Evolutionary conservation across 768 basidiomycete species (phyloP).

Genomic region (Pisolithus marmoratus): DNA sequence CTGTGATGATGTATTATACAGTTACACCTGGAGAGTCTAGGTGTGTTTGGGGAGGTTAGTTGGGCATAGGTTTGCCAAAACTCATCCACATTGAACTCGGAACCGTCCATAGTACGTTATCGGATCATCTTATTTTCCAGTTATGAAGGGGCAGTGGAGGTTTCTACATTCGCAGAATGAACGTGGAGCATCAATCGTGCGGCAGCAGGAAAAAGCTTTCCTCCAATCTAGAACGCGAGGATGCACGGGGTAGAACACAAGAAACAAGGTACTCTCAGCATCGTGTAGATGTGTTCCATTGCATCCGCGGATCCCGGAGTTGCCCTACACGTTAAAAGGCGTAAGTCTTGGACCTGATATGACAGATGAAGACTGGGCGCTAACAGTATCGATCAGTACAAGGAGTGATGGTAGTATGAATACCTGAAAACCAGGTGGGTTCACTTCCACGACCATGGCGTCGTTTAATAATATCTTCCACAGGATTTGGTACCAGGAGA

Average conservation of each 20-base stretch:
- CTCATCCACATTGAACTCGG: no score
- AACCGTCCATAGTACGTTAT: no score
- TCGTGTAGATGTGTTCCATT: slow-evolving; percentile 39
- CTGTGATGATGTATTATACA: no score
- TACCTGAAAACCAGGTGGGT: slow-evolving; percentile 51
- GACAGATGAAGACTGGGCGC: not conserved
- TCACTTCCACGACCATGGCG: slow-evolving; percentile 63
- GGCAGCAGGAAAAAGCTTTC: slow-evolving; percentile 65
- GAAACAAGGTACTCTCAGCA: slow-evolving; percentile 43
- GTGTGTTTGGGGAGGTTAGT: no score
- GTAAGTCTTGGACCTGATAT: not conserved
- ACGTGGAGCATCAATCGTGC: slow-evolving; percentile 54
- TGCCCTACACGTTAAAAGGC: slow-evolving; percentile 43
- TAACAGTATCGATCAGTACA: slow-evolving; percentile 67
- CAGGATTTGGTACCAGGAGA: slow-evolving; percentile 40
- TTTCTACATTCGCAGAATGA: slow-evolving; percentile 29
- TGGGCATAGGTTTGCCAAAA: no score
- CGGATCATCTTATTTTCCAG: no score
- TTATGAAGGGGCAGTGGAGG: slow-evolving; percentile 47
- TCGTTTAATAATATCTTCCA: slow-evolving; percentile 74
- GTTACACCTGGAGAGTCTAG: no score
- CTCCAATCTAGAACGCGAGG: slow-evolving; percentile 63
- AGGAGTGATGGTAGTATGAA: slow-evolving; percentile 47
- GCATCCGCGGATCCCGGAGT: slow-evolving; percentile 74
- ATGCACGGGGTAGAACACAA: slow-evolving; percentile 57